Percentiles rank a stretch among this genome's conserved stretches.
Evolutionary conservation across 2,329 filamentous ascomycete species (phyloP).

Genomic region (Orbilia quercus): DNA sequence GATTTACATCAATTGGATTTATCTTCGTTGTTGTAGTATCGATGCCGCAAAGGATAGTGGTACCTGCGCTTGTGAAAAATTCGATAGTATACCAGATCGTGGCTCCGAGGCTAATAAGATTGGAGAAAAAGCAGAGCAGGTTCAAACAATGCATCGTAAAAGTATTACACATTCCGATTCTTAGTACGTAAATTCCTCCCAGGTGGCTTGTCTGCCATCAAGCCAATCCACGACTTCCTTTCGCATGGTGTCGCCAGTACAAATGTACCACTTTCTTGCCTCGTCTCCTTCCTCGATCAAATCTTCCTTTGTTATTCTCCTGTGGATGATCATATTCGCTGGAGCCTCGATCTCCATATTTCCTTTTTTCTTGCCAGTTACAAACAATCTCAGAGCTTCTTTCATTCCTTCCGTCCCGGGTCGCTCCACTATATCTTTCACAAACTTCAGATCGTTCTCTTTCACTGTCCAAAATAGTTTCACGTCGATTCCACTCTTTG

Average conservation of each 20-base stretch:
- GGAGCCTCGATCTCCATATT: conserved; percentile 26
- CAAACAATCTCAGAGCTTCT: conserved; percentile 70
- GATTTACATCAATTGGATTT: no score
- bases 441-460: conserved; percentile 72
- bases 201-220: conserved; percentile 65
- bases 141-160: no score
- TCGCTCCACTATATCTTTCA: conserved; percentile 69
- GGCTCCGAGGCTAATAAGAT: no score
- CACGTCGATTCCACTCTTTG: conserved; percentile 64
- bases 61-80: no score
- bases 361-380: conserved; percentile 67
- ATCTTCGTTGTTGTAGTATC: no score
- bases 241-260: conserved; percentile 68
- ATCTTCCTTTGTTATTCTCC: conserved; percentile 67
- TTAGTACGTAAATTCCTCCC: conserved; percentile 68
- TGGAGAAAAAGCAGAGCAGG: no score
- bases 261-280: conserved; percentile 70
- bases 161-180: no score
- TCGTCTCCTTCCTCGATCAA: conserved; percentile 62
- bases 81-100: no score
- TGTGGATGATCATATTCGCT: conserved; percentile 55
- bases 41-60: no score
- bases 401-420: conserved; percentile 67
- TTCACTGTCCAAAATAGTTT: conserved; percentile 76
- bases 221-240: conserved; percentile 67